Evolutionary conservation across 768 basidiomycete species (phyloP).

Genomic region (Boletus insuetus): DNA sequence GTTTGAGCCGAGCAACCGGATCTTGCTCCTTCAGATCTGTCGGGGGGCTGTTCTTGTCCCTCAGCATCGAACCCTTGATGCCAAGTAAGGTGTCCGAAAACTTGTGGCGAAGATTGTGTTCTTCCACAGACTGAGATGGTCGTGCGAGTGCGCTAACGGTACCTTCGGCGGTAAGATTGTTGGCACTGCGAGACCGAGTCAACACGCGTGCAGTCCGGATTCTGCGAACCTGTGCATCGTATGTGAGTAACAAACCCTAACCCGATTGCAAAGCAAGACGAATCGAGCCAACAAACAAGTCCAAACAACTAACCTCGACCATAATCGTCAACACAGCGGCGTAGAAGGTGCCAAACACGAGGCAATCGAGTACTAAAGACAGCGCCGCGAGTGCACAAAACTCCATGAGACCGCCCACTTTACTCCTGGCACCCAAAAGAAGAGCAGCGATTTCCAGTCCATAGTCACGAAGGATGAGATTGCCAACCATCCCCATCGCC

Average conservation of each 20-base stretch:
- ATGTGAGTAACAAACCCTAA: constrained; percentile 11
- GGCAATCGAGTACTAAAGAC: constrained; percentile 82
- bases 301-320: constrained; percentile 70
- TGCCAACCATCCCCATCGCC: constrained; percentile 75
- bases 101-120: constrained; percentile 17
- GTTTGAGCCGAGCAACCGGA: constrained; percentile 84
- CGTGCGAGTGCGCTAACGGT: constrained; percentile 31
- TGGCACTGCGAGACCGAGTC: constrained; percentile 37
- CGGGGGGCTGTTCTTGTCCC: constrained; percentile 40
- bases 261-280: constrained; percentile 3
- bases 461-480: constrained; percentile 88
- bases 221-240: constrained; percentile 54
- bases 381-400: constrained; percentile 94
- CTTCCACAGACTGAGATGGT: constrained; percentile 20
- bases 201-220: constrained; percentile 61
- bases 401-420: constrained; percentile 86
- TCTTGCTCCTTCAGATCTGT: constrained; percentile 58
- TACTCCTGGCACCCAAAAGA: constrained; percentile 79
- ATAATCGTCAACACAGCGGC: constrained; percentile 88
- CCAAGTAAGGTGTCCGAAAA: constrained; percentile 38
- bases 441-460: constrained; percentile 90
- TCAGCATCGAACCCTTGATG: constrained; percentile 50
- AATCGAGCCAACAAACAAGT: constrained; percentile 8
- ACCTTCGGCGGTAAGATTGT: constrained; percentile 28
- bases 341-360: constrained; percentile 88